phyloP scores from a whole-genome alignment of 352 stramenopile species.

The Globisporangium recalcitrans region DNA sequence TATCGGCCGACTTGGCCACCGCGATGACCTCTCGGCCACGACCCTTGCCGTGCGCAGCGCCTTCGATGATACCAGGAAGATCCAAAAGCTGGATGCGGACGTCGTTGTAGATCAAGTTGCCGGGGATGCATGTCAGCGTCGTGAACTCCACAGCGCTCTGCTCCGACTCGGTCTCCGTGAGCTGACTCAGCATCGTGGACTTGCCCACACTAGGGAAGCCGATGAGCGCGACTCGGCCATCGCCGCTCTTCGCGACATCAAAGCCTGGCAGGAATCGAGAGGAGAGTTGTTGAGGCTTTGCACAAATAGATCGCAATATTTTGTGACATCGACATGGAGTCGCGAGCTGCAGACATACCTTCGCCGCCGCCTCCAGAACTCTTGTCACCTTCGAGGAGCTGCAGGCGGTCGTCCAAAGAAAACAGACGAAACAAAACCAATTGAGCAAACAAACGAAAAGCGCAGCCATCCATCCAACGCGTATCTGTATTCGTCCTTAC shows the following conservation, averaged over 20 bases:
- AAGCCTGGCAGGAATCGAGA: conserved; percentile 60
- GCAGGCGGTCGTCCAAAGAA: background rate
- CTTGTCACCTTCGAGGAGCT: conserved; percentile 85
- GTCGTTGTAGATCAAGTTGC: conserved; percentile 95
- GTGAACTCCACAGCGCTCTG: conserved; percentile 98
- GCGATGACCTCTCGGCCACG: conserved; percentile 98
- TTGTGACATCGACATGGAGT: too few species aligned
- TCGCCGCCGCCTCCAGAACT: conserved; percentile 64
- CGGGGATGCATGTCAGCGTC: conserved; percentile 97
- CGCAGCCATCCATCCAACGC: background rate
- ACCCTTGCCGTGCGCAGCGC: conserved; percentile 96
- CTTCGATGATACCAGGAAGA: conserved; percentile 99
- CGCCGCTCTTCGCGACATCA: conserved; percentile 92
- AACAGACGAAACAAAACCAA: background rate
- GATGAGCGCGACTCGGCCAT: conserved; percentile 97
- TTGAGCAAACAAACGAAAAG: background rate
- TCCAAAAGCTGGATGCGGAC: conserved; percentile 98
- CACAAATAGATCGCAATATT: background rate
- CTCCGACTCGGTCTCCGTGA: conserved; percentile 96
- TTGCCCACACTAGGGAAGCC: conserved; percentile 90
- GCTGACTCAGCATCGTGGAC: conserved; percentile 85
- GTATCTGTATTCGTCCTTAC: conserved; percentile 18
- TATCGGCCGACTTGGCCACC: conserved; percentile 96
- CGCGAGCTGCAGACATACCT: conserved; percentile 32
- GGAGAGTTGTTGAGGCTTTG: conserved; percentile 2